Evolutionary conservation across 164 flowering plant species (phyloP), one percentile per base, ranked within the genome.

Genomic region (Vitis riparia): DNA sequence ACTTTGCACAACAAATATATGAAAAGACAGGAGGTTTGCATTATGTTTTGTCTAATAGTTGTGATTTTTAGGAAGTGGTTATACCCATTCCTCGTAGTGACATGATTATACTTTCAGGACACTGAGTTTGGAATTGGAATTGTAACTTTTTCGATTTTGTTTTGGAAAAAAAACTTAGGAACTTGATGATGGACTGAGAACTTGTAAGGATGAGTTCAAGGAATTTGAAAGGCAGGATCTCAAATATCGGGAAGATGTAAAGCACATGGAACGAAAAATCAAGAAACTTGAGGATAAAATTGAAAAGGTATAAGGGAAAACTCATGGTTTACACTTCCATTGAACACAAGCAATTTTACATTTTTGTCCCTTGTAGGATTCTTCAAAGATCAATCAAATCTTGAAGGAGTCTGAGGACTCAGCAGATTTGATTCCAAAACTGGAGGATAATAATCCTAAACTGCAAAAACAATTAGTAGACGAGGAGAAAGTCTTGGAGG

Each of bases 151-250:
- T 57, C 48, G 0, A 50, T 17, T 51, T 64, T 69, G 5, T 29
- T 62, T 68, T 48, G 58, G 30, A n/a, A n/a, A 60, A 11, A 53
- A 37, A 37, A 5, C 44, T 32, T 47, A 93, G 97, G 97, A 93
- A 71, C 87, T 95, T 60, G 90, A 93, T 64, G 80, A 70, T 75
- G 79, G 74, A 9, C 86, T 91, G 27, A 80, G 80, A 69, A 73
- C 52, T 13, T 84, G 88, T 73, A 95, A 90, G 77, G 96, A 93
- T 55, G 87, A 88, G 73, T 93, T 95, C 63, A 93, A 91, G 76
- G 97, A 95, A 67, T 95, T 95, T 82, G 99, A 93, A 78, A 87
- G 98, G 82, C 97, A 89, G 83, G 97, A 95, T 82, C 84, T 92
- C 61, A 91, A 95, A 72, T 76, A 89, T 55, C 78, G 91, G 27